These are phyloP conservation scores for Friedmanniomyces simplex DNA, from an alignment of 495 filamentous ascomycete species.

Conservation along the genomic window DNA sequence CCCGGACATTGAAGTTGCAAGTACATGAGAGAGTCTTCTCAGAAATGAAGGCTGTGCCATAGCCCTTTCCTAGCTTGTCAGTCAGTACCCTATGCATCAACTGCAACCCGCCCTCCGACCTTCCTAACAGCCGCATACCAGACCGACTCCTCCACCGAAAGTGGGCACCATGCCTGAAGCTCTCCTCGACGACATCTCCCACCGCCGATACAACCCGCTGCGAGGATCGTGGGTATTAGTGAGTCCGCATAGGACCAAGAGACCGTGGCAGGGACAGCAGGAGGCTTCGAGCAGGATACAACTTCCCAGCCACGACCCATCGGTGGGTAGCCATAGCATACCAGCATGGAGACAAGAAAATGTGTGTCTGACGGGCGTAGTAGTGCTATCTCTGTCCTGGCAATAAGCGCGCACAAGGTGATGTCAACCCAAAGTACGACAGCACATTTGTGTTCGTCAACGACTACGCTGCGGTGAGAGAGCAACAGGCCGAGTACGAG, in stretches of 20 bases:
- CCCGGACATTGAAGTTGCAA: too few species aligned
- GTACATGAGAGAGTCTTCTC: too few species aligned
- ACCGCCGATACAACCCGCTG: slow-evolving; percentile 86
- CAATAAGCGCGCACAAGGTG: slow-evolving; percentile 84
- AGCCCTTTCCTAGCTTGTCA: not conserved
- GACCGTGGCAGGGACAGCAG: slow-evolving; percentile 97
- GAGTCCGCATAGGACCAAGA: slow-evolving; percentile 89
- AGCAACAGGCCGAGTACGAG: slow-evolving; percentile 66
- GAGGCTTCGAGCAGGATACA: slow-evolving; percentile 68
- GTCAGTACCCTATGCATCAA: slow-evolving; percentile 7
- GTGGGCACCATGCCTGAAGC: slow-evolving; percentile 43
- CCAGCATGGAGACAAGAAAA: not conserved
- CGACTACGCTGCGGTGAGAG: slow-evolving; percentile 94
- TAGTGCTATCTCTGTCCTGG: slow-evolving; percentile 91
- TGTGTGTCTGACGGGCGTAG: slow-evolving; percentile 6
- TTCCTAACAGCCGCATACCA: slow-evolving; percentile 4
- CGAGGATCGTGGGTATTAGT: slow-evolving; percentile 84
- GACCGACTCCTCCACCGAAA: slow-evolving; percentile 1
- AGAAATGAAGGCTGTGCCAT: not conserved
- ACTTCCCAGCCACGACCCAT: slow-evolving; percentile 69
- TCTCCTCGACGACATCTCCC: slow-evolving; percentile 93
- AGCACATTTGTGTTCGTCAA: slow-evolving; percentile 93
- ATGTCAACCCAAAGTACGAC: slow-evolving; percentile 75
- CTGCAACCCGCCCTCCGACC: not conserved
- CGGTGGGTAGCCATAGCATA: slow-evolving; percentile 34